Evolutionary conservation across 352 stramenopile genomes (phyloP).

Genomic region (Poterioochromonas sp.): DNA sequence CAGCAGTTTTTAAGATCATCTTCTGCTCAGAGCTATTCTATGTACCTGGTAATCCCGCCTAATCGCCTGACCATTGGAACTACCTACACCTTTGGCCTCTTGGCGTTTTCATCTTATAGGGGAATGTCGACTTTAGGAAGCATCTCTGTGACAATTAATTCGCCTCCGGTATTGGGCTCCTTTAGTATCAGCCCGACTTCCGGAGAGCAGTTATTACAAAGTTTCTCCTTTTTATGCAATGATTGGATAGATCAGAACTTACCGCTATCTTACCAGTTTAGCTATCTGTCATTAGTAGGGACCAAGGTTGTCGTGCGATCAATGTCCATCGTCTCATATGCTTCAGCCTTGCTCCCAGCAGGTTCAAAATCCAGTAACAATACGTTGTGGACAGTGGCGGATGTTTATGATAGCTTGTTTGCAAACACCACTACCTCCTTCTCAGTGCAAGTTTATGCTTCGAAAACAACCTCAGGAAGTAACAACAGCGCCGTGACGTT

Average conservation of each 20-base stretch:
- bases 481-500: not conserved
- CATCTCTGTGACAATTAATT: conserved; percentile 1
- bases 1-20: conserved; percentile 14
- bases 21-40: conserved; percentile 8
- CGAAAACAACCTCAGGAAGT: not conserved
- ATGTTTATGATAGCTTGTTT: conserved; percentile 7
- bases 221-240: conserved; percentile 4
- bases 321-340: conserved; percentile 11
- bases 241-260: conserved; percentile 17
- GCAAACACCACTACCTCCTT: conserved; percentile 6
- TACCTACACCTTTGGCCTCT: conserved; percentile 1
- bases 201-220: not conserved
- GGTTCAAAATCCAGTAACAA: not conserved
- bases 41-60: not conserved
- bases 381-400: not conserved
- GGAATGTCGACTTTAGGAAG: conserved; percentile 11
- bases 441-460: conserved; percentile 5
- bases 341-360: conserved; percentile 2
- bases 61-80: not conserved
- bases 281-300: conserved; percentile 8
- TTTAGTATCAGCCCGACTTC: conserved; percentile 10
- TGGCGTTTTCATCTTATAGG: conserved; percentile 13
- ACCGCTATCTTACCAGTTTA: not conserved
- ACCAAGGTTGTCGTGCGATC: not conserved
- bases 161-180: conserved; percentile 1